phyloP scores from a whole-genome alignment of 2,329 filamentous ascomycete genomes.

The Emydomyces testavorans region DNA sequence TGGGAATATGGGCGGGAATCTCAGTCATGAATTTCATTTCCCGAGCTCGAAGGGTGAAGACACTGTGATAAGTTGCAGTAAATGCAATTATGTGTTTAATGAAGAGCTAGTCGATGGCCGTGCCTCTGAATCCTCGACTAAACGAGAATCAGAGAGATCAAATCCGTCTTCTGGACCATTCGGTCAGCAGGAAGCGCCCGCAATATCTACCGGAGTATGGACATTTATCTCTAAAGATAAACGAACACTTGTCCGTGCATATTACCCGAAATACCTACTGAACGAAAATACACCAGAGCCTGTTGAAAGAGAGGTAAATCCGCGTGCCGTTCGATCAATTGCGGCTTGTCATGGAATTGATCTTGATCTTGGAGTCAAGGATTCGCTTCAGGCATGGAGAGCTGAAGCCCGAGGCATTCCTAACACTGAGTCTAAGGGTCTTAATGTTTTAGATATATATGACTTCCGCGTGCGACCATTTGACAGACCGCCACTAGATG shows the following conservation, averaged over 20 bases:
- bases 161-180: background rate
- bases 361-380: constrained; percentile 59
- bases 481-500: constrained; percentile 30
- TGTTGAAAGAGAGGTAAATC: constrained; percentile 39
- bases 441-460: constrained; percentile 29
- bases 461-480: constrained; percentile 33
- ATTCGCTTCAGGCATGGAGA: constrained; percentile 45
- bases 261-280: constrained; percentile 45
- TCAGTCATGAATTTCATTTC: constrained; percentile 94
- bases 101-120: constrained; percentile 62
- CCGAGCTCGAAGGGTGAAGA: constrained; percentile 73
- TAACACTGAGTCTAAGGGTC: background rate
- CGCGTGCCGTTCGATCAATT: constrained; percentile 52
- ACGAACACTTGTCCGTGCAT: constrained; percentile 56
- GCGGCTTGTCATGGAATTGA: constrained; percentile 44
- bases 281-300: constrained; percentile 24
- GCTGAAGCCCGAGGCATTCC: background rate
- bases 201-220: constrained; percentile 32
- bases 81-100: constrained; percentile 69
- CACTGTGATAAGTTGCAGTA: constrained; percentile 60
- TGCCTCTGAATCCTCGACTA: constrained; percentile 20
- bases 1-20: constrained; percentile 84
- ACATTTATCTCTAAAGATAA: constrained; percentile 44
- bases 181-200: constrained; percentile 19
- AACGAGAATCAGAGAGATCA: constrained; percentile 15